phyloP scores from a whole-genome alignment of 2,329 filamentous ascomycete species.

The Penicillium sp. region DNA sequence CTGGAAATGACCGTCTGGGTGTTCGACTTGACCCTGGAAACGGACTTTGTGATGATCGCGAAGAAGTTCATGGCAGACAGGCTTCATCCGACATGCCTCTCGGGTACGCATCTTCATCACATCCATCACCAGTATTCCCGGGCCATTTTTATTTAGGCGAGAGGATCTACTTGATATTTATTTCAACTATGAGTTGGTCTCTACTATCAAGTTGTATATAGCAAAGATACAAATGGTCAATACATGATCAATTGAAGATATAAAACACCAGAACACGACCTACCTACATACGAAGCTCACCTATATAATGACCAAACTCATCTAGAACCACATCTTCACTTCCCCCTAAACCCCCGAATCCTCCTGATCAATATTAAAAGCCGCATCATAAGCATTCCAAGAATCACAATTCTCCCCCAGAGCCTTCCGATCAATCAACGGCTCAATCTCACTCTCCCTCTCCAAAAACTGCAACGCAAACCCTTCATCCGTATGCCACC shows the following conservation, averaged over 20 bases:
- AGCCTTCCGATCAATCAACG: conserved; percentile 19
- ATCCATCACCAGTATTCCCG: no score
- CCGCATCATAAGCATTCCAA: conserved; percentile 25
- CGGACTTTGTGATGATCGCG: no score
- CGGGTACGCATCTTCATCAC: no score
- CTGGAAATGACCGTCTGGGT: no score
- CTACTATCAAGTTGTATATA: no score
- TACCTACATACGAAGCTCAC: not conserved
- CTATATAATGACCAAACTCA: not conserved
- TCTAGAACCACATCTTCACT: not conserved
- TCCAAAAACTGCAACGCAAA: conserved; percentile 38
- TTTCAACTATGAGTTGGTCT: no score
- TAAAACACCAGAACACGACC: not conserved
- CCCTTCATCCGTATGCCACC: conserved; percentile 31
- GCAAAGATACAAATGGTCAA: no score
- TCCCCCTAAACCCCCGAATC: conserved; percentile 7
- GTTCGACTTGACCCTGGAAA: no score
- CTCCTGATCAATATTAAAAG: conserved; percentile 14
- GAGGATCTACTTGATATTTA: no score
- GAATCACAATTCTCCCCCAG: conserved; percentile 19
- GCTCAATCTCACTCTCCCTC: conserved; percentile 26
- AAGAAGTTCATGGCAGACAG: no score
- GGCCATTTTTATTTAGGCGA: no score
- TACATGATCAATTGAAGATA: not conserved
- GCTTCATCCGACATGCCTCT: no score